A percentile compares a stretch with the other conserved stretches of the same genome.
phyloP scores from a whole-genome alignment of 441 rosid species.

The Corymbia calophylla region DNA sequence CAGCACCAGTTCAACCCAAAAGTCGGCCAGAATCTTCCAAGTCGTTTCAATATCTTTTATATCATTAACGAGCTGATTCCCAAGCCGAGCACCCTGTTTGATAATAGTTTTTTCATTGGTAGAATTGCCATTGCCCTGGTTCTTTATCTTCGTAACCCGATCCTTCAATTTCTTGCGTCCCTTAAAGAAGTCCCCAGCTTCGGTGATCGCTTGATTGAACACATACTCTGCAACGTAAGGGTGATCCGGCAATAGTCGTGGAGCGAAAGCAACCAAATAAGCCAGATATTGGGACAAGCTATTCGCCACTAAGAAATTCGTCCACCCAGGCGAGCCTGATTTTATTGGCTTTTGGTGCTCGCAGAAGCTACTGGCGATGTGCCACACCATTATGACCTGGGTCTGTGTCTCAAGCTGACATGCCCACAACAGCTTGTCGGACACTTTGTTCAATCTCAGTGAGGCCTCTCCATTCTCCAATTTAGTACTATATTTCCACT shows the following conservation, averaged over 20 bases:
- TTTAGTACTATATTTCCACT: neutral
- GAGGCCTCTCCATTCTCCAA: neutral
- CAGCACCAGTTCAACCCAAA: neutral
- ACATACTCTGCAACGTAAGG: neutral
- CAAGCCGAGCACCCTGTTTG: neutral
- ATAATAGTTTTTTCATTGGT: neutral
- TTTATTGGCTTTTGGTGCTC: neutral
- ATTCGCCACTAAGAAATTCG: neutral
- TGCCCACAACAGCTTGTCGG: neutral
- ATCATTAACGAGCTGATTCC: neutral
- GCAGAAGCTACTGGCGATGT: neutral
- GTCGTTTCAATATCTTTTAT: neutral
- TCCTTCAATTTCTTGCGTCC: neutral
- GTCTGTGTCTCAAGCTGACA: neutral
- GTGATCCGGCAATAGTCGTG: neutral
- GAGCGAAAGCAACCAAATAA: neutral
- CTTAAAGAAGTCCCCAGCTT: neutral
- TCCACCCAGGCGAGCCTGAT: neutral
- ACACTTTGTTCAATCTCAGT: neutral
- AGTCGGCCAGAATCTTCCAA: neutral
- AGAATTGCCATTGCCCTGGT: neutral
- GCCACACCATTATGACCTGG: slow-evolving; percentile 2
- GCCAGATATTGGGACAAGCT: neutral
- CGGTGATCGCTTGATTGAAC: neutral
- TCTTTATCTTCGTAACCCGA: neutral